These are phyloP conservation scores for Amanita subjunquillea DNA, from an alignment of 768 basidiomycete species.

Conservation along the genomic window DNA sequence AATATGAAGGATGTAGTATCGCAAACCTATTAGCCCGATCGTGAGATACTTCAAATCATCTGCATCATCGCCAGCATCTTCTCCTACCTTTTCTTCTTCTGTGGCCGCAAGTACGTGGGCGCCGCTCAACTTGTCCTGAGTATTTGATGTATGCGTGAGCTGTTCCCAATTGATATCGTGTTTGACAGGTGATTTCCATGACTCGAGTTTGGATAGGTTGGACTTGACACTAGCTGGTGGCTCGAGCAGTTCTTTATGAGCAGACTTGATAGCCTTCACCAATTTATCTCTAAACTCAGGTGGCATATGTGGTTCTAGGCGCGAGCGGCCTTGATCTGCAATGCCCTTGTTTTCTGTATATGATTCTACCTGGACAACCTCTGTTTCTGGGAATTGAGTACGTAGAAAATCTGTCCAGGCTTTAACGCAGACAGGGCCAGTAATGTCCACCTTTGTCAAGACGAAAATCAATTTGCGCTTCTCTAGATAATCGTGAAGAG, in stretches of 20 bases:
- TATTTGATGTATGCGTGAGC: constrained; percentile 32
- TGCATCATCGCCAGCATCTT: neutral
- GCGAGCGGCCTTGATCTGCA: constrained; percentile 34
- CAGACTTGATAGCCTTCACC: constrained; percentile 50
- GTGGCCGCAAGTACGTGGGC: neutral
- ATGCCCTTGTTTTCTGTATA: constrained; percentile 45
- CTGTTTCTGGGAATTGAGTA: constrained; percentile 39
- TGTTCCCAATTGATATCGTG: constrained; percentile 65
- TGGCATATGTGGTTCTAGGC: constrained; percentile 61
- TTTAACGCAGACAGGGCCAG: constrained; percentile 50
- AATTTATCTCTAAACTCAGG: constrained; percentile 52
- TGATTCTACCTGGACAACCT: constrained; percentile 68
- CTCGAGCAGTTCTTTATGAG: constrained; percentile 56
- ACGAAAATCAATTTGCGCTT: constrained; percentile 56
- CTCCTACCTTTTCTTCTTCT: constrained; percentile 11
- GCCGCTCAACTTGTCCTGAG: constrained; percentile 30
- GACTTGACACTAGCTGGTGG: constrained; percentile 51
- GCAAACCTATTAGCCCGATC: constrained; percentile 68
- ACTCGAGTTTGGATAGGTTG: constrained; percentile 36
- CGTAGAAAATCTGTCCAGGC: constrained; percentile 60
- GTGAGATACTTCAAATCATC: constrained; percentile 57
- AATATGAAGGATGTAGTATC: neutral
- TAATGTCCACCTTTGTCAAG: constrained; percentile 83
- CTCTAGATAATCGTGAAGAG: constrained; percentile 56
- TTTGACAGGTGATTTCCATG: constrained; percentile 62